These are phyloP conservation scores for Piromyces sp. DNA, from an alignment of 192 early-diverging fungal species.

Conservation along the genomic window DNA sequence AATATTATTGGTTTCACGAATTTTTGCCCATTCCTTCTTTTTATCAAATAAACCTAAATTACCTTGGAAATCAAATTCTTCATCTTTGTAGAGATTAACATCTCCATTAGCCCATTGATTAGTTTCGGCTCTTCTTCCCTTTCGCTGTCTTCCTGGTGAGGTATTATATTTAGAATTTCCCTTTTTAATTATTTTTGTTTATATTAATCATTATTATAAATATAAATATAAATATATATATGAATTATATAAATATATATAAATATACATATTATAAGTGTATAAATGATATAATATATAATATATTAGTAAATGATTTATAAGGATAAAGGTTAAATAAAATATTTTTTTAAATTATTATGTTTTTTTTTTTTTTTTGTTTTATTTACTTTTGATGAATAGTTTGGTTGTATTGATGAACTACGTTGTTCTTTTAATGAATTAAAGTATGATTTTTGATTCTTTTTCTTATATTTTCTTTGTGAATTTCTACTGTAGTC, in stretches of 20 bases:
- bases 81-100: slow-evolving; percentile 33
- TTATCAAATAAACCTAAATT: slow-evolving; percentile 56
- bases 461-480: background rate
- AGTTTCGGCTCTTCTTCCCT: background rate
- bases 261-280: too few relatives aligned
- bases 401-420: background rate
- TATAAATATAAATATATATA: too few relatives aligned
- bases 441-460: background rate
- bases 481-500: background rate
- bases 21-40: slow-evolving; percentile 46
- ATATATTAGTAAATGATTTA: too few relatives aligned
- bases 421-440: background rate
- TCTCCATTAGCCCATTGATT: slow-evolving; percentile 33
- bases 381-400: background rate
- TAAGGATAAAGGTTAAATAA: too few relatives aligned
- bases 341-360: background rate
- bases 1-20: slow-evolving; percentile 40
- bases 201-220: too few relatives aligned
- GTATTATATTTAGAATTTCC: background rate
- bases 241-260: too few relatives aligned
- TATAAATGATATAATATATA: too few relatives aligned
- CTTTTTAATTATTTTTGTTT: background rate
- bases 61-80: slow-evolving; percentile 49
- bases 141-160: background rate
- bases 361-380: background rate